Base-by-base conservation (phyloP, 2,329 filamentous ascomycete genomes). In the Fusarium sulawesiense region DNA sequence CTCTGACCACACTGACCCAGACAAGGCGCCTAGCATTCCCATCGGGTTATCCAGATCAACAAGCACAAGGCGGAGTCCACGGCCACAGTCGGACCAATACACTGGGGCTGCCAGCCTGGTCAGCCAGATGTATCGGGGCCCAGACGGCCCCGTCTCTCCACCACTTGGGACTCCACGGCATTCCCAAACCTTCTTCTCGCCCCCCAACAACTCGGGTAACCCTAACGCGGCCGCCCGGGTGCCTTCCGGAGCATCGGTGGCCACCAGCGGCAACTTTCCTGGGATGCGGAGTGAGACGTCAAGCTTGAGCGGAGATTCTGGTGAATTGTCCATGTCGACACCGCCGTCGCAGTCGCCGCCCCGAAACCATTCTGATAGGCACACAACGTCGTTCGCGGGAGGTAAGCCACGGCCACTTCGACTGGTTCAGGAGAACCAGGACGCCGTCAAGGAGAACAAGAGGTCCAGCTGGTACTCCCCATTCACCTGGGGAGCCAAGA, bases 71-170 rank as follows among this genome's bases (percentile, higher is more conserved):
- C 85, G 84, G 63, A 78, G 78, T 51, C 78, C 78, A 54, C 83
- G 89, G 41, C 89, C 89, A 58, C 87, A 88, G 81, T 90, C 88
- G 74, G 89, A 91, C 73, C 89, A 91, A 78, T 88, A 83, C 75
- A 86, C 86, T 1, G 82, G 82, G 46, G 90, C 89, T 20, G 92
- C 92, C 10, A 89, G 87, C 64, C 88, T 97, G 30, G 91, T 97
- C 50, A 93, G 93, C 74, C 94, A 94, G 79, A 97, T 97, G 92
- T 97, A 97, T 82, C 91, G 91, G 76, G 91, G 91, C 16, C 87
- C 89, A 12, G 87, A 91, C 23, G 86, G 88, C 6, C 86, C 89
- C 11, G 84, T 87, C 45, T 91, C 90, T 23, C 85, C 88, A 46
- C 83, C 86, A 6, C 81, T 90, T 27, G 83, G 83, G 71, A 84